Percentiles rank a stretch among this genome's conserved stretches.
These are phyloP conservation scores for Ustilaginoidea virens DNA, from an alignment of 2,329 filamentous ascomycete genomes.

Conservation along the genomic window DNA sequence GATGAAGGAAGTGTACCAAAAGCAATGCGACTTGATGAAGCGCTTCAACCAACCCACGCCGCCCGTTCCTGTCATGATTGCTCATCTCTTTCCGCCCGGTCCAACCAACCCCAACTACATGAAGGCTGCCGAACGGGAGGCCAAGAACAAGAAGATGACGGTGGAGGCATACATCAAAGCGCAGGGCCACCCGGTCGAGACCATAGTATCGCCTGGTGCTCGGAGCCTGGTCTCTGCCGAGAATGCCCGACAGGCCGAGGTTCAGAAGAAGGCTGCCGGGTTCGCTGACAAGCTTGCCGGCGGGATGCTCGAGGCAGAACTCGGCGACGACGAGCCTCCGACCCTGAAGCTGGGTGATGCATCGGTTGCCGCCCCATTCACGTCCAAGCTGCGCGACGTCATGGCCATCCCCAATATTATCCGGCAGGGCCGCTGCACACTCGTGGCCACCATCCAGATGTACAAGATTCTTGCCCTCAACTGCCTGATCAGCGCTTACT, in stretches of 20 bases:
- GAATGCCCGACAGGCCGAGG: conserved; percentile 37
- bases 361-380: conserved; percentile 93
- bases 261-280: conserved; percentile 55
- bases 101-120: conserved; percentile 86
- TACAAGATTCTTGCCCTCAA: conserved; percentile 98
- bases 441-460: conserved; percentile 98
- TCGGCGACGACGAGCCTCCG: conserved; percentile 81
- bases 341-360: conserved; percentile 95
- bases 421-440: conserved; percentile 88
- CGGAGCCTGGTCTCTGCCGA: conserved; percentile 28
- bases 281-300: conserved; percentile 77
- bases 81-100: conserved; percentile 85
- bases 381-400: conserved; percentile 92
- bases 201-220: conserved; percentile 51
- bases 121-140: conserved; percentile 80
- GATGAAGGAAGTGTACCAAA: conserved; percentile 98
- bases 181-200: conserved; percentile 40
- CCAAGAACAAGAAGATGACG: conserved; percentile 58
- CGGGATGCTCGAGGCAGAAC: conserved; percentile 77
- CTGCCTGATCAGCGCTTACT: conserved; percentile 96
- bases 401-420: conserved; percentile 97
- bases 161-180: conserved; percentile 39
- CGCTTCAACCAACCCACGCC: conserved; percentile 88
- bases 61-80: conserved; percentile 84
- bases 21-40: conserved; percentile 81